Evolutionary conservation across 495 filamentous ascomycete species (phyloP), one percentile per base, ranked within the genome.

Genomic region (Terfezia boudieri): DNA sequence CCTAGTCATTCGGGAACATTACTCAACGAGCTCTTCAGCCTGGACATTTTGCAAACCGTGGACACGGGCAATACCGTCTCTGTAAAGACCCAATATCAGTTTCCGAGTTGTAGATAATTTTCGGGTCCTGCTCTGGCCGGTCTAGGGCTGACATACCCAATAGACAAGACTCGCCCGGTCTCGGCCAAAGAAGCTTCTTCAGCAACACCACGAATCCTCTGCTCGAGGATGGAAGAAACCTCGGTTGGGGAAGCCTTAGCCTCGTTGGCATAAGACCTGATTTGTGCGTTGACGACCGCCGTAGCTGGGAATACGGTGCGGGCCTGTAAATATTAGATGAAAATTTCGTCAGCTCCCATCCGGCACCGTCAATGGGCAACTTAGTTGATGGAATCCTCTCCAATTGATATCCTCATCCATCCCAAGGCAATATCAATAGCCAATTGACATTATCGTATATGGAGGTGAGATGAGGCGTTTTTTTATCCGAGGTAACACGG

Each of bases 51-150:
- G 84, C 85, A 98, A 92, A 69, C 90, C 90, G 71, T 98, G 87
- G 61, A 98, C 90, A 84, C 92, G 88, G 69, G 90, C 90, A 68
- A 98, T 98, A 94, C 90, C 90, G 74, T 98, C 90, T 87, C 90
- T 98, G 62, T 69, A 59, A 26, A 60, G 36, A 32, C 50, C 53
- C 36, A 60, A 38, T 55, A 46, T 46, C 17, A 46, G 41, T 46
- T 14, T 46, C 41, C 14, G 17, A 46, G 14, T 32, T 32, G 53
- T 49, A n/a, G 20, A 49, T 57, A 36, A 35, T 53, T 8, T 20
- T 36, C 20, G 12, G 51, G 4, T 55, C 50, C 4, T 4, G 0
- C 26, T 32, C 26, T 32, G 26, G 26, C 2, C 3, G 17, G 57
- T 57, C 82, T 4, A 46, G 17, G 12, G 4, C 17, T 8, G 41